Evolutionary conservation across 2,329 filamentous ascomycete species (phyloP), one percentile per base, ranked within the genome.

Genomic region (Fusarium austroafricanum): DNA sequence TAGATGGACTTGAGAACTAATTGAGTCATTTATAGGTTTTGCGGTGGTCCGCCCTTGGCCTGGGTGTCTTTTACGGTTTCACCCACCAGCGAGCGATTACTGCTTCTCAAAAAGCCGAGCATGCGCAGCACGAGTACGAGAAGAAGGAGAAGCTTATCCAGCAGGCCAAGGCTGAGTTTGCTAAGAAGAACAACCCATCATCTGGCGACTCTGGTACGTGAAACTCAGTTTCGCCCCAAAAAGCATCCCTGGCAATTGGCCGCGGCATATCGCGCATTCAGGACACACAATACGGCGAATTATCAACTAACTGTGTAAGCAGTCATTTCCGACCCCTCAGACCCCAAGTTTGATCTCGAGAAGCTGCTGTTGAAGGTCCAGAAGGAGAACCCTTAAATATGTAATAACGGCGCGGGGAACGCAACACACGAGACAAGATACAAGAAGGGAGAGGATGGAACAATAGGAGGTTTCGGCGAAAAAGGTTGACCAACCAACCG

Each of bases 21-120:
- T 76, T 75, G 67, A 71, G 56, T 55, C 31, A 47, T 68, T 61
- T 75, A 52, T 81, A 99, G 96, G 95, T 99, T 82, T 89, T 98
- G 82, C 94, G 96, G 83, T 99, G 95, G 88, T 95, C 94, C 78
- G 94, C 94, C 79, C 92, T 99, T 73, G 92, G 90, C 78, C 86
- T 93, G 77, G 96, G 96, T 80, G 84, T 98, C 79, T 90, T 97
- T 84, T 99, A 99, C 86, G 96, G 96, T 81, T 89, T 97, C 85
- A 92, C 90, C 82, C 95, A 97, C 86, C 96, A 99, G 85, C 86
- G 91, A 78, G 87, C 89, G 67, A 91, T 99, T 81, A 90, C 84
- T 73, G 82, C 92, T 58, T 82, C 87, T 76, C 89, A 94, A 77
- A 92, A 90, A 83, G 82, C 87, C 66, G 85, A 89, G 73, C 88